phyloP scores from a whole-genome alignment of 257 asterid species.

The Solanum virginianum region DNA sequence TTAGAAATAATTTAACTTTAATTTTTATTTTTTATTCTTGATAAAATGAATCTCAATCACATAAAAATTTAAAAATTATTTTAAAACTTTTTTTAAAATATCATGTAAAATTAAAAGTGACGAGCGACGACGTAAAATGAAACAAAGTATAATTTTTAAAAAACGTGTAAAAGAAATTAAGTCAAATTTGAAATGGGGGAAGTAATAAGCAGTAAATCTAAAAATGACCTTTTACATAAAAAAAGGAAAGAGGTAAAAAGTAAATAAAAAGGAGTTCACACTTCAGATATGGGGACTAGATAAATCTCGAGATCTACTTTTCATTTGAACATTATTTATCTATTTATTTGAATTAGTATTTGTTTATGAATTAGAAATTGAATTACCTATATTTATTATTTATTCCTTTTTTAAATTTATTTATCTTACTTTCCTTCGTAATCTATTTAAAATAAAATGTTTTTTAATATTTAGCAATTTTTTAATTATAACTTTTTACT shows the following conservation, averaged over 20 bases:
- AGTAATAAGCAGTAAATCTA: background rate
- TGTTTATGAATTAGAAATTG: background rate
- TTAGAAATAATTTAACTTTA: too few relatives aligned
- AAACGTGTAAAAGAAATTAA: background rate
- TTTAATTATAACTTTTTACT: too few relatives aligned
- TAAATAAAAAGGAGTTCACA: background rate
- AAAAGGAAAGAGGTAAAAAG: background rate
- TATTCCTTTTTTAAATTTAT: too few relatives aligned
- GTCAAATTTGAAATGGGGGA: background rate
- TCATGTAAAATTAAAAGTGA: too few relatives aligned
- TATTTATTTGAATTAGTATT: background rate
- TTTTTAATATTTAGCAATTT: too few relatives aligned
- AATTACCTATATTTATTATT: too few relatives aligned
- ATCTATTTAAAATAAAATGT: too few relatives aligned
- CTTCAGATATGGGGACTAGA: background rate
- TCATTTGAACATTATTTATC: background rate
- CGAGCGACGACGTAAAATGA: too few relatives aligned
- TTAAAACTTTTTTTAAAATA: too few relatives aligned
- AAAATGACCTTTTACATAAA: background rate
- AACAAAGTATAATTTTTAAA: background rate
- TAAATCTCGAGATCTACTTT: background rate
- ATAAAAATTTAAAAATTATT: too few relatives aligned
- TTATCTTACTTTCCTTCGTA: too few relatives aligned
- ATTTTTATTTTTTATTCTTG: fast-evolving
- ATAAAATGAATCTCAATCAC: too few relatives aligned